Evolutionary conservation across 2,329 filamentous ascomycete species (phyloP).

Genomic region (Leptographium lundbergii): DNA sequence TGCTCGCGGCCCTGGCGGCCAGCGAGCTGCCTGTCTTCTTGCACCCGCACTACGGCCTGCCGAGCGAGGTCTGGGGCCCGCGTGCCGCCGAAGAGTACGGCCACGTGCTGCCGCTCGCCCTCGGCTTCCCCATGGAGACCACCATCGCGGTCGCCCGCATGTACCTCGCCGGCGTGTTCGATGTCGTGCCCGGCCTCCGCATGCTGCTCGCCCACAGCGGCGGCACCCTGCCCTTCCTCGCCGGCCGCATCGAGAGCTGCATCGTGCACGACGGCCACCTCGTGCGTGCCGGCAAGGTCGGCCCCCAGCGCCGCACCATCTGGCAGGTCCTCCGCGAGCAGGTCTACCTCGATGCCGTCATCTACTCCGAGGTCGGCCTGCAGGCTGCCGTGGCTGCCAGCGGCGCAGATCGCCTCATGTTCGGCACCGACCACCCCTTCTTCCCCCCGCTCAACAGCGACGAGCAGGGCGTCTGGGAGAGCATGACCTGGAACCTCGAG

Average conservation of each 20-base stretch:
- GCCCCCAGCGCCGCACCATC: conserved; percentile 31
- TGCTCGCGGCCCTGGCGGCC: conserved; percentile 58
- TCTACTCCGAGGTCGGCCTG: conserved; percentile 64
- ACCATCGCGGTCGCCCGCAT: conserved; percentile 82
- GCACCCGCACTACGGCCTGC: conserved; percentile 86
- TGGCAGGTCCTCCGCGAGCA: conserved; percentile 54
- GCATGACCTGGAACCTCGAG: conserved; percentile 43
- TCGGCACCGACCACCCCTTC: conserved; percentile 75
- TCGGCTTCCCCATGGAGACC: conserved; percentile 87
- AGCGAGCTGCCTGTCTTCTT: conserved; percentile 61
- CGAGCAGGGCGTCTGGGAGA: conserved; percentile 54
- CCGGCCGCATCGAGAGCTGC: conserved; percentile 79
- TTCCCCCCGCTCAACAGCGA: conserved; percentile 56
- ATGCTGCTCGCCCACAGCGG: conserved; percentile 81
- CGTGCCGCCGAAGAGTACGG: conserved; percentile 54
- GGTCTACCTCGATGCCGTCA: conserved; percentile 77
- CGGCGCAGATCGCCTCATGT: conserved; percentile 56
- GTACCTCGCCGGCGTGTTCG: conserved; percentile 78
- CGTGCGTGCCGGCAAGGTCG: conserved; percentile 45
- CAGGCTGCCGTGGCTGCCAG: conserved; percentile 56
- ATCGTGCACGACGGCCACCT: conserved; percentile 72
- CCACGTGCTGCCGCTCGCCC: conserved; percentile 71
- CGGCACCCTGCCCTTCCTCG: conserved; percentile 78
- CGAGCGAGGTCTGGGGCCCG: conserved; percentile 65
- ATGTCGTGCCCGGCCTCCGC: conserved; percentile 53